phyloP scores from a whole-genome alignment of 83 land plant species.

The Larix sibirica region DNA sequence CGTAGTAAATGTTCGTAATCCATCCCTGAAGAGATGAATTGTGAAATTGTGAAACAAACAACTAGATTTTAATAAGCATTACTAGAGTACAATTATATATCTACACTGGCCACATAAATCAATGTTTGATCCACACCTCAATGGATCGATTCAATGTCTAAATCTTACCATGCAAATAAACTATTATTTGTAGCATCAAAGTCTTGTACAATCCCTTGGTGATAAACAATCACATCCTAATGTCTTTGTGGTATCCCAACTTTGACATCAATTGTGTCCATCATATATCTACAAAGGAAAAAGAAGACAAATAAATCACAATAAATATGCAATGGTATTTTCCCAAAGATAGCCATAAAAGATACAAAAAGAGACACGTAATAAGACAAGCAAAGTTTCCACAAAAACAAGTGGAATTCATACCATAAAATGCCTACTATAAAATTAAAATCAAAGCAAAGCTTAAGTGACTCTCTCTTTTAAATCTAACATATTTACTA shows the following conservation, averaged over 20 bases:
- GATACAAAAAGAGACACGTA: background rate
- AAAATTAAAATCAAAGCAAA: background rate
- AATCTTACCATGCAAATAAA: no score
- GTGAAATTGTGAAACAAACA: no score
- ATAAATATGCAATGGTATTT: background rate
- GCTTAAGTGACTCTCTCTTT: background rate
- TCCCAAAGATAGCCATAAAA: background rate
- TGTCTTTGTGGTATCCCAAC: constrained; percentile 48
- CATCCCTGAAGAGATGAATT: no score
- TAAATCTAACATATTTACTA: no score
- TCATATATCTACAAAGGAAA: constrained; percentile 46
- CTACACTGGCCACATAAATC: no score
- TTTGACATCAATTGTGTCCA: constrained; percentile 64
- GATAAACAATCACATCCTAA: constrained; percentile 64
- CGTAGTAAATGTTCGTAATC: no score
- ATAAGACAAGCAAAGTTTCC: background rate
- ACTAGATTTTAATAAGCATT: no score
- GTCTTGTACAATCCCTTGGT: no score
- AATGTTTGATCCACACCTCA: no score
- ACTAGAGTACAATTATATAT: no score
- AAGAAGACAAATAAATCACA: background rate
- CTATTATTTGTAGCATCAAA: no score
- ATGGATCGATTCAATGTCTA: no score
- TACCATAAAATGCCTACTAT: background rate
- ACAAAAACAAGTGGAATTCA: background rate